Evolutionary conservation across 768 basidiomycete species (phyloP), one percentile per base, ranked within the genome.

Genomic region (Rhodocollybia butyracea): DNA sequence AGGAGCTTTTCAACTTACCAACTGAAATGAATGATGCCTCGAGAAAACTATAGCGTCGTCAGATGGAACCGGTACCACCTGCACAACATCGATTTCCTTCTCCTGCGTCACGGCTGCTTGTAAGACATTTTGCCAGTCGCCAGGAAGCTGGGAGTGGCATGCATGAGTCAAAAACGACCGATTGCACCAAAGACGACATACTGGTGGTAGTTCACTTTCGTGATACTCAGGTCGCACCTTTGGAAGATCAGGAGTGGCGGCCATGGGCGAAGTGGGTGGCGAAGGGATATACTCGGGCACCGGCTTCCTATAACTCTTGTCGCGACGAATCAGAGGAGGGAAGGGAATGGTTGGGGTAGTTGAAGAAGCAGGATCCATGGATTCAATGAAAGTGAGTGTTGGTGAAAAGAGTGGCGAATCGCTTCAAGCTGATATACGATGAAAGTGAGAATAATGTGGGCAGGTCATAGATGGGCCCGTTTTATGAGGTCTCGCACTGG

Each of bases 281-380:
- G 86, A 85, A 31, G 86, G 86, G 41, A 86, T 74, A 68, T 82
- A 88, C 51, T 70, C 69, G 3, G 88, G 88, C 38, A 81, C 86
- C 30, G 88, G 88, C 66, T 89, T 89, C 51, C 87, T 76, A 66
- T 86, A 84, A 66, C 82, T 85, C 79, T 81, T 81, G 62, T 68
- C 68, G 43, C 72, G 73, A 53, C 65, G 69, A 31, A 54, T 27
- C 7, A 43, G 53, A 13, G 39, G 39, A 53, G 51, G 51, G 7
- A 32, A 19, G 27, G 51, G 22, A 43, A 34, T 36, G 17, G 29
- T 24, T 3, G 41, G 30, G 43, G 22, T 21, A 36, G 50, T n/a
- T n/a, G n/a, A n/a, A n/a, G n/a, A 5, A 32, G 24, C n/a, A 15
- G 29, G 30, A 39, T 51, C 27, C 48, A 42, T 57, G 29, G 38